Conservation (phyloP, 1,284 basidiomycete species). For the Leucoagaricus sp. region DNA sequence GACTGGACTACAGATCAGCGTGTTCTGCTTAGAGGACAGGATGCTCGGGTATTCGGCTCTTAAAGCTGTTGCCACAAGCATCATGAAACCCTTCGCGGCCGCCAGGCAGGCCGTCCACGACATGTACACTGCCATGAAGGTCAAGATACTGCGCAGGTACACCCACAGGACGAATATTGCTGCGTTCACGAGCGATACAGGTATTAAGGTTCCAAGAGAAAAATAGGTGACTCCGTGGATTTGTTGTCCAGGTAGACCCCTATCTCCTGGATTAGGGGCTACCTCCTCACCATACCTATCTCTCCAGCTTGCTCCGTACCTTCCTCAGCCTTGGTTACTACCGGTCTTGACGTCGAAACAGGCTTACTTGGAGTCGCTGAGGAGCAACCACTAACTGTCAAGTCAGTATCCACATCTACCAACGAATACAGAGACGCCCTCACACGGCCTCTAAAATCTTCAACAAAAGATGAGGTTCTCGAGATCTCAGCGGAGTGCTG, state of each 20-base stretch:
- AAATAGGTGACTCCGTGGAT: not conserved
- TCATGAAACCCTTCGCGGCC: not conserved
- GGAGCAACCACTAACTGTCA: not conserved
- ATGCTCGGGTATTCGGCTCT: not conserved
- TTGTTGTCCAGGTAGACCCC: not conserved
- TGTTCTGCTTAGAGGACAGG: too few relatives aligned
- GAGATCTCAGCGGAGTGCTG: not conserved
- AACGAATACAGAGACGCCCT: not conserved
- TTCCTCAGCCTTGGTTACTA: not conserved
- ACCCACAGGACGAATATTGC: not conserved
- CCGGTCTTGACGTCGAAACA: not conserved
- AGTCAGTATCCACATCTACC: not conserved
- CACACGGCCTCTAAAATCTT: too few relatives aligned
- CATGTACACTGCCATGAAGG: not conserved
- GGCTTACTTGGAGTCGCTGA: not conserved
- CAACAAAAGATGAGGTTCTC: not conserved
- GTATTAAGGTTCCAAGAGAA: not conserved
- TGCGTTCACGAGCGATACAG: not conserved
- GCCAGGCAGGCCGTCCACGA: not conserved
- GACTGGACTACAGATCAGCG: too few relatives aligned
- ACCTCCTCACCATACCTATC: not conserved
- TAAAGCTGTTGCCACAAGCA: not conserved
- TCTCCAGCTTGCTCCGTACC: not conserved
- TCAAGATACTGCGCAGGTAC: not conserved
- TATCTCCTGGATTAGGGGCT: not conserved